Evolutionary conservation across 257 asterid genomes (phyloP).

Genomic region (Prunella vulgaris): DNA sequence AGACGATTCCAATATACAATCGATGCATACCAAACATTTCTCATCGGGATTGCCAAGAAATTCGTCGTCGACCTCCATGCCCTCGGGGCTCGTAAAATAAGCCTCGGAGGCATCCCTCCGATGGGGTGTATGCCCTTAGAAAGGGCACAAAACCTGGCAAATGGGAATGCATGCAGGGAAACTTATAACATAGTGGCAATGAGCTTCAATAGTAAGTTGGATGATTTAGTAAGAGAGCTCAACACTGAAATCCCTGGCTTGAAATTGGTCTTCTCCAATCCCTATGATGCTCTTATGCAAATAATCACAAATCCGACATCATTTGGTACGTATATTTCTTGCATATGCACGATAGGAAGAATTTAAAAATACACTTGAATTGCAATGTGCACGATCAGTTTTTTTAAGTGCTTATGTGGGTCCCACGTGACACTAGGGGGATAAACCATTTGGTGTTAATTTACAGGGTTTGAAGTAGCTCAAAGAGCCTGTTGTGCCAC

Average conservation of each 20-base stretch:
- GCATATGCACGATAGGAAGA: too few relatives aligned
- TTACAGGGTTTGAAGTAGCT: slow-evolving; percentile 58
- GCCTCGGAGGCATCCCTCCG: slow-evolving; percentile 77
- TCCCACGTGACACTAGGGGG: too few relatives aligned
- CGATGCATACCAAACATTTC: slow-evolving; percentile 50
- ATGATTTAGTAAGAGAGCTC: slow-evolving; percentile 33
- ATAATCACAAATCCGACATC: slow-evolving; percentile 43
- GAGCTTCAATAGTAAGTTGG: slow-evolving; percentile 56
- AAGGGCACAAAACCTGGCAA: slow-evolving; percentile 43
- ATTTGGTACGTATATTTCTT: slow-evolving; percentile 36
- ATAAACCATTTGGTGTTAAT: too few relatives aligned
- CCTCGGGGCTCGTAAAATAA: slow-evolving; percentile 75
- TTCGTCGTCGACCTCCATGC: slow-evolving; percentile 44
- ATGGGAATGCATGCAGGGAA: slow-evolving; percentile 46
- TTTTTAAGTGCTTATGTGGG: too few relatives aligned
- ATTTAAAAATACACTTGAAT: too few relatives aligned
- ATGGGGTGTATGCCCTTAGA: slow-evolving; percentile 92
- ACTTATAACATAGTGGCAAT: slow-evolving; percentile 59
- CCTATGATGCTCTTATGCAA: slow-evolving; percentile 42
- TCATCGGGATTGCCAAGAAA: slow-evolving; percentile 45
- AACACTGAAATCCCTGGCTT: slow-evolving; percentile 47
- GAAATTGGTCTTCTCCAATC: slow-evolving; percentile 67
- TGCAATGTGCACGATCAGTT: too few relatives aligned
- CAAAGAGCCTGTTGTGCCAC: slow-evolving; percentile 74
- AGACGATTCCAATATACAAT: slow-evolving; percentile 43